A percentile compares a stretch with the other conserved stretches of the same genome.
Conservation (phyloP, 345 rosid genomes). For the Lepidium aucheri region DNA sequence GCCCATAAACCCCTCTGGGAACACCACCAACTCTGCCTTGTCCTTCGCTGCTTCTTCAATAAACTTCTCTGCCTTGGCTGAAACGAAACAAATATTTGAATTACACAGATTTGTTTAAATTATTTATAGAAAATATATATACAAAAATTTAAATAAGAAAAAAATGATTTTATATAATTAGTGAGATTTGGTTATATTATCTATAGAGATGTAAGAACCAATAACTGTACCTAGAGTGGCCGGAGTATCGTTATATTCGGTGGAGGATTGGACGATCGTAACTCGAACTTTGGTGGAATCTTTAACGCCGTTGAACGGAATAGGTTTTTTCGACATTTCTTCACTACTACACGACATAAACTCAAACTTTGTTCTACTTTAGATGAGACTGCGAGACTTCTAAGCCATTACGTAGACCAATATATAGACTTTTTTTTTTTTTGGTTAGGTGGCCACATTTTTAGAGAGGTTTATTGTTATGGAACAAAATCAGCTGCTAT, state of each 20-base stretch:
- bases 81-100: neutral
- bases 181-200: too few relatives aligned
- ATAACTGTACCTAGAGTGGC: conserved; percentile 38
- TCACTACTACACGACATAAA: neutral
- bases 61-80: conserved; percentile 66
- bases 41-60: conserved; percentile 69
- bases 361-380: neutral
- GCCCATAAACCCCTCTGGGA: conserved; percentile 80
- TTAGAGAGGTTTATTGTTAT: too few relatives aligned
- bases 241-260: conserved; percentile 69
- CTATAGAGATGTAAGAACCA: neutral
- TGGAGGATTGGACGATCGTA: conserved; percentile 85
- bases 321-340: neutral
- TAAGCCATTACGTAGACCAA: neutral
- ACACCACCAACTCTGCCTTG: conserved; percentile 53
- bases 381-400: neutral
- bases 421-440: neutral
- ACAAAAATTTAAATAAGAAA: too few relatives aligned
- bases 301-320: conserved; percentile 19
- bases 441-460: neutral
- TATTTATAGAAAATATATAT: too few relatives aligned
- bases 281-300: conserved; percentile 47
- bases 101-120: too few relatives aligned
- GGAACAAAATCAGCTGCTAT: too few relatives aligned
- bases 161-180: too few relatives aligned